phyloP scores from a whole-genome alignment of 352 stramenopile species.

The Ophiocytium majus region DNA sequence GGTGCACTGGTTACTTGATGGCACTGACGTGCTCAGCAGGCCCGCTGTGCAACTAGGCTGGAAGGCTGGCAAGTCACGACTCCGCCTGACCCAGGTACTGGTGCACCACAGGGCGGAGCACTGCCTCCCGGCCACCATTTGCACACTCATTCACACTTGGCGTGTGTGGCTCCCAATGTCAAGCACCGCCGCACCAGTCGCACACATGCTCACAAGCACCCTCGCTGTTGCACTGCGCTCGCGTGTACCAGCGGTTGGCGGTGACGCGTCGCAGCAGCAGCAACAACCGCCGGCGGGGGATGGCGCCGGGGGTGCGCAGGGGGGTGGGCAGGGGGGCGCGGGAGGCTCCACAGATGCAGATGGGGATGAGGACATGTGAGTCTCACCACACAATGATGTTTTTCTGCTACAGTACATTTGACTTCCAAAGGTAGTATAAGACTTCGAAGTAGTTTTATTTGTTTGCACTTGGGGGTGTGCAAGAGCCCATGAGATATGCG shows the following conservation, averaged over 20 bases:
- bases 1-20: no score
- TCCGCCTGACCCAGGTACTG: no score
- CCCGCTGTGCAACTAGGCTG: no score
- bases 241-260: neutral
- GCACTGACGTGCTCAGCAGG: no score
- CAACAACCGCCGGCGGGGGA: slow-evolving; percentile 32
- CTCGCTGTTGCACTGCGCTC: neutral
- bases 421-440: no score
- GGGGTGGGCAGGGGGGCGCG: neutral
- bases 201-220: neutral
- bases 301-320: slow-evolving; percentile 9
- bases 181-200: neutral
- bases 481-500: no score
- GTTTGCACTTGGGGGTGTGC: no score
- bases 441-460: no score
- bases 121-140: neutral
- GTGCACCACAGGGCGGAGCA: slow-evolving; percentile 9
- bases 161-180: neutral
- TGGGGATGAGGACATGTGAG: slow-evolving; percentile 68
- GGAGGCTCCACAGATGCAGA: slow-evolving; percentile 54
- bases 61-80: no score
- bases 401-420: no score
- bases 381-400: no score
- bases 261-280: neutral
- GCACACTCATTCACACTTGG: neutral